Evolutionary conservation across 1,284 basidiomycete genomes (phyloP), one percentile per base, ranked within the genome.

Genomic region (Exobasidium rhododendri): DNA sequence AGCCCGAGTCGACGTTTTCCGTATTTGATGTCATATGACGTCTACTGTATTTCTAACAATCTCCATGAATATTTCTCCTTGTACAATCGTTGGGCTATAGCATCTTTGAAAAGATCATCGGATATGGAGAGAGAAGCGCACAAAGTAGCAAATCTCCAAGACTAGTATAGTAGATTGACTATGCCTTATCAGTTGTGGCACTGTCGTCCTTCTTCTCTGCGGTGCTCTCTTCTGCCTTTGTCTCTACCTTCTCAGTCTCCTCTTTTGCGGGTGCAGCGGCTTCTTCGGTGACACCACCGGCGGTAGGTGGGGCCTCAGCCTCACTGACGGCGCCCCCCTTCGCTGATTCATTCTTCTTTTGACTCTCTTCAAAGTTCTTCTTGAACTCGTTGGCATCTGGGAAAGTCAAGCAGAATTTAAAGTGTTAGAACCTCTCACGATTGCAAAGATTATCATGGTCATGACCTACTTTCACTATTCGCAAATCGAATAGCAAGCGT

Each of bases 401-500:
- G 40, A 54, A 47, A 47, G 50, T 32, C 20, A 28, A 40, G 31
- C 29, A 46, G 22, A 44, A n/a, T 14, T 30, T 55, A 22, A 58
- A 43, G 11, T n/a, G n/a, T n/a, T n/a, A n/a, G n/a, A n/a, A n/a
- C n/a, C n/a, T n/a, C n/a, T n/a, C n/a, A n/a, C n/a, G n/a, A n/a
- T n/a, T n/a, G n/a, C n/a, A n/a, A n/a, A n/a, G n/a, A n/a, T n/a
- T n/a, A n/a, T n/a, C n/a, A n/a, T n/a, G n/a, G n/a, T n/a, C n/a
- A n/a, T 17, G 24, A 84, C 92, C 82, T 74, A 96, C 93, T 94
- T 30, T 98, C 96, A 64, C 91, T 85, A 83, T 97, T 98, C 68
- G 92, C 94, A 79, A 99, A 98, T 65, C 96, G 90, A 80, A 99
- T 97, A 53, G 96, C 96, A 60, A 99, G 87, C 22, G 94, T 97